phyloP scores from a whole-genome alignment of 495 filamentous ascomycete genomes.

The Podospora comata region DNA sequence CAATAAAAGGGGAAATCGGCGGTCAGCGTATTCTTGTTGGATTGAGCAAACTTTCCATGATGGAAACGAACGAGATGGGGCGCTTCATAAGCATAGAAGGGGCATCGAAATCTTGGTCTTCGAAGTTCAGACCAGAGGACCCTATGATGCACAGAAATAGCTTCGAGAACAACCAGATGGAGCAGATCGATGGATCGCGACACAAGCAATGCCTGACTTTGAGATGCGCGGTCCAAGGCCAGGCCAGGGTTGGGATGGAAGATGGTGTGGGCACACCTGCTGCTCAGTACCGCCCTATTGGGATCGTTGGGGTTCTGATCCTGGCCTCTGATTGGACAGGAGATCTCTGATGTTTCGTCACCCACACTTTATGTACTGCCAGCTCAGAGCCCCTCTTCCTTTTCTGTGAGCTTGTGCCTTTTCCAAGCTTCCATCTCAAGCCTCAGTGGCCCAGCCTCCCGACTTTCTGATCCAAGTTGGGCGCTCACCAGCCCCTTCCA shows the following conservation, averaged over 20 bases:
- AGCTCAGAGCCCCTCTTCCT: slow-evolving; percentile 23
- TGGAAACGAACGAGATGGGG: background rate
- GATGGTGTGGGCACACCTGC: slow-evolving; percentile 23
- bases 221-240: slow-evolving; percentile 4
- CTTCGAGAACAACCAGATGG: background rate
- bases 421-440: slow-evolving; percentile 11
- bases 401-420: slow-evolving; percentile 2
- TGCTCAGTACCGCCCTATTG: slow-evolving; percentile 33
- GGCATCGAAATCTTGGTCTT: background rate
- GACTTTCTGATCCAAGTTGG: slow-evolving; percentile 17
- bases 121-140: background rate
- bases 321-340: slow-evolving; percentile 29
- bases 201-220: background rate
- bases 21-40: background rate
- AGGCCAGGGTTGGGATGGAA: slow-evolving; percentile 13
- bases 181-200: background rate
- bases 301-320: slow-evolving; percentile 26
- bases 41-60: background rate
- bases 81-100: background rate
- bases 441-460: slow-evolving; percentile 31
- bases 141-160: background rate
- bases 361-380: slow-evolving; percentile 32
- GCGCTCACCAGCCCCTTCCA: background rate
- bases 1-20: slow-evolving; percentile 8
- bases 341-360: slow-evolving; percentile 27